Base-by-base conservation (phyloP, 148 eudicot genomes). In the Mesembryanthemum crystallinum region DNA sequence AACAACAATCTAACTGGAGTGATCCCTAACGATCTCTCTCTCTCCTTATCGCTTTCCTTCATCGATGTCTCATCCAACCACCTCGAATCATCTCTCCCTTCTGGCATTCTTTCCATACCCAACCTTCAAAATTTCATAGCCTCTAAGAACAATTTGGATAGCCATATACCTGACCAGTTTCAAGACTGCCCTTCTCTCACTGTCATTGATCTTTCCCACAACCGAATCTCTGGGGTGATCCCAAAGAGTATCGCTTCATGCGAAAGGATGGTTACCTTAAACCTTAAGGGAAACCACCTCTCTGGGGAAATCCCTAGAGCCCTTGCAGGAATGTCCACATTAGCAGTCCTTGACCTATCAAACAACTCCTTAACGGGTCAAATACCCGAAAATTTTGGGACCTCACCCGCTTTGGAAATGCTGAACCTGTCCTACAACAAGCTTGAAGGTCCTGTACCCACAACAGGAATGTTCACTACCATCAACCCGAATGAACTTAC, bases 191-290 rank as follows among this genome's bases (percentile, higher is more conserved):
- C 90, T 39, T 84, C 87, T 10, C 90, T 94, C 23, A 69, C 90
- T 8, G 84, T 90, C 29, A 82, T 94, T 25, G 96, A 94, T 81
- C 88, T 94, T 30, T 92, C 98, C 1, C 73, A 83, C 65, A 94
- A 94, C 64, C 81, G 76, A 52, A 79, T 94, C 57, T 73, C 87
- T 1, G 97, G 97, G 64, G 76, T 68, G 20, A 90, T 94, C 71
- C 96, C 98, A 1, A 47, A 80, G n/a, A 90, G 97, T 63, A 83
- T 92, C 18, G 90, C 92, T 42, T 92, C 98, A 2, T 94, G 97
- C 54, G 85, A 84, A 64, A 94, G 79, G 73, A 67, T 94, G 52
- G 98, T 94, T 35, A 90, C 68, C 28, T 77, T 94, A 72, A 80
- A 85, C 69, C 90, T 94, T 51, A 75, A 82, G 60, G 80, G 73